Conservation (phyloP, 106 monocot genomes). For the Apostasia shenzhenica region DNA sequence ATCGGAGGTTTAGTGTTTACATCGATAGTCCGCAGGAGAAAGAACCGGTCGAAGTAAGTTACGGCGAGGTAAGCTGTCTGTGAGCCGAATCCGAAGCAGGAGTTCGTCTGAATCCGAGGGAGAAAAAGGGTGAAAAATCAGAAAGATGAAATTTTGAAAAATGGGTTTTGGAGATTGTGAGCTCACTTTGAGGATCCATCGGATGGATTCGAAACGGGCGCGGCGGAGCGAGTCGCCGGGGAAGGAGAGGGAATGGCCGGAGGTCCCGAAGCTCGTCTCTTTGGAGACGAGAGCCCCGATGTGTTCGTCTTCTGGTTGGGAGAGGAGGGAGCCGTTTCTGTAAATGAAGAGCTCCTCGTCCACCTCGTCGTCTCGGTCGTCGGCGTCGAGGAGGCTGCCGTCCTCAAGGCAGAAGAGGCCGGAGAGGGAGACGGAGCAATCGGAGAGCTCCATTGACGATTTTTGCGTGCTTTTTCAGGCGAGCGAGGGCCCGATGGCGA, state of each 20-base stretch:
- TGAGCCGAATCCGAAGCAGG: slow-evolving; percentile 41
- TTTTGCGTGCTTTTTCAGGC: too few species aligned
- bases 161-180: neutral
- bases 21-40: slow-evolving; percentile 26
- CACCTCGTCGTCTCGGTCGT: slow-evolving; percentile 14
- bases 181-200: slow-evolving; percentile 39
- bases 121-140: too few species aligned
- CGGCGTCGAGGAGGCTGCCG: slow-evolving; percentile 10
- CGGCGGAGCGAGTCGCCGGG: slow-evolving; percentile 11
- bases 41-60: slow-evolving; percentile 44
- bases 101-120: slow-evolving; percentile 32
- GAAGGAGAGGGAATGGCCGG: too few species aligned
- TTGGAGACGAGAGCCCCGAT: slow-evolving; percentile 35
- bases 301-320: slow-evolving; percentile 37
- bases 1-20: slow-evolving; percentile 32
- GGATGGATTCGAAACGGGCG: slow-evolving; percentile 40
- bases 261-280: slow-evolving; percentile 28
- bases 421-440: too few species aligned
- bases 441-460: neutral
- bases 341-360: neutral
- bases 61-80: slow-evolving; percentile 49
- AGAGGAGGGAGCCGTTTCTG: neutral
- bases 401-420: slow-evolving; percentile 50
- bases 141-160: too few species aligned
- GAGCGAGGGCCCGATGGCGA: neutral